Base-by-base conservation (phyloP, 2,329 filamentous ascomycete genomes). In the Arthroderma sp. region DNA sequence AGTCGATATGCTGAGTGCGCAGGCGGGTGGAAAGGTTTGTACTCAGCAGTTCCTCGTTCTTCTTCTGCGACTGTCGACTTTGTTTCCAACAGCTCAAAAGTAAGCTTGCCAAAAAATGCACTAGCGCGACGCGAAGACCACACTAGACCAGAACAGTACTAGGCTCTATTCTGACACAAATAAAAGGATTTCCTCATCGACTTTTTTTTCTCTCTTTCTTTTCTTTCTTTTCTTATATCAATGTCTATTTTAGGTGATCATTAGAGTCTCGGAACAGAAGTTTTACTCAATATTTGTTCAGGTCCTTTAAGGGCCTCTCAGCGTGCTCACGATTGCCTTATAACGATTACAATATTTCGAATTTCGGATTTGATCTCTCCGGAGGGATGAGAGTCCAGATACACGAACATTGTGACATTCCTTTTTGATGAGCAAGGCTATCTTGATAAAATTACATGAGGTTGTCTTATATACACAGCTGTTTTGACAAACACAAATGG, bases 321-420 rank as follows among this genome's bases (percentile, higher is more conserved):
- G 85, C 88, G 89, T 86, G 91, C 91, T 98, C 87, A 88, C 81
- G 86, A 87, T 84, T 74, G 84, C 83, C 89, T 83, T 86, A 93
- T 85, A 83, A 63, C 72, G 77, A 72, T 71, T 80, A 77, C 48
- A 47, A 42, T 50, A 78, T 83, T 76, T 76, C 77, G 80, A 71
- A 75, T 72, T 68, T 72, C 73, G 79, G 83, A 80, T 68, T 78
- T 80, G 73, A 70, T 76, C 65, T 69, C 58, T 60, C 54, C 63
- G 15, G 15, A 22, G 15, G 15, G 15, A 22, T 22, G 15, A 22
- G 15, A 22, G 15, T 22, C 15, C 15, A 22, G 15, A 22, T 22
- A 22, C 15, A 22, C 15, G 15, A 22, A 22, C 15, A 22, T 22
- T 22, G 15, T 22, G 15, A 22, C 15, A 22, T 22, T 22, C 15